Conservation (phyloP, 345 rosid species). For the Euphorbia pulcherrima region DNA sequence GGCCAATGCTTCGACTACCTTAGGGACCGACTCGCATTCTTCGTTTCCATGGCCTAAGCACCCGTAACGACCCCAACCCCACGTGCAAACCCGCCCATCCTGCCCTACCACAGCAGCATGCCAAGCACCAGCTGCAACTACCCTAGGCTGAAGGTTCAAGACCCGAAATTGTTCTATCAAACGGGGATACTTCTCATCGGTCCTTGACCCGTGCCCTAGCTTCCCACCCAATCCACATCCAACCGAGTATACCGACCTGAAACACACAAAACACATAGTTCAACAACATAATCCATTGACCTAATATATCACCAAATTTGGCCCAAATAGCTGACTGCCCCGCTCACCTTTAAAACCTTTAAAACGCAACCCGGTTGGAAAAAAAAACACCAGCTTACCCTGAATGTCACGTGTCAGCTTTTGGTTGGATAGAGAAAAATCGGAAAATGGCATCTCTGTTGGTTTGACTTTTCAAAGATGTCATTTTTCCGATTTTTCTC, state of each 20-base stretch:
- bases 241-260: slow-evolving; percentile 93
- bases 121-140: slow-evolving; percentile 96
- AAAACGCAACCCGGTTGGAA: too few species aligned
- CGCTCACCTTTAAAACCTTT: too few species aligned
- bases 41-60: slow-evolving; percentile 95
- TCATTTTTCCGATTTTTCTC: too few species aligned
- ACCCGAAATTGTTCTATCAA: slow-evolving; percentile 68
- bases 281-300: slow-evolving; percentile 8
- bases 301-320: too few species aligned
- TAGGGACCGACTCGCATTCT: slow-evolving; percentile 69
- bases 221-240: slow-evolving; percentile 99
- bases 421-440: too few species aligned
- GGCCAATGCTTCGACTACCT: slow-evolving; percentile 69
- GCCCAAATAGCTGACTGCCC: too few species aligned
- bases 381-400: too few species aligned
- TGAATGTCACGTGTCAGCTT: too few species aligned
- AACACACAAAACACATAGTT: slow-evolving; percentile 1
- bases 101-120: slow-evolving; percentile 93
- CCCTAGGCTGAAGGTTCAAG: slow-evolving; percentile 74
- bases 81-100: slow-evolving; percentile 91
- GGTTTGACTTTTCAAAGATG: too few species aligned
- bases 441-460: too few species aligned
- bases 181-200: slow-evolving; percentile 81
- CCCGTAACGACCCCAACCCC: slow-evolving; percentile 98
- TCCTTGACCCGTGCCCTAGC: slow-evolving; percentile 81